Percentiles rank a stretch among this genome's conserved stretches.
These are phyloP conservation scores for Trichophyton rubrum DNA, from an alignment of 2,329 filamentous ascomycete genomes.

Conservation along the genomic window DNA sequence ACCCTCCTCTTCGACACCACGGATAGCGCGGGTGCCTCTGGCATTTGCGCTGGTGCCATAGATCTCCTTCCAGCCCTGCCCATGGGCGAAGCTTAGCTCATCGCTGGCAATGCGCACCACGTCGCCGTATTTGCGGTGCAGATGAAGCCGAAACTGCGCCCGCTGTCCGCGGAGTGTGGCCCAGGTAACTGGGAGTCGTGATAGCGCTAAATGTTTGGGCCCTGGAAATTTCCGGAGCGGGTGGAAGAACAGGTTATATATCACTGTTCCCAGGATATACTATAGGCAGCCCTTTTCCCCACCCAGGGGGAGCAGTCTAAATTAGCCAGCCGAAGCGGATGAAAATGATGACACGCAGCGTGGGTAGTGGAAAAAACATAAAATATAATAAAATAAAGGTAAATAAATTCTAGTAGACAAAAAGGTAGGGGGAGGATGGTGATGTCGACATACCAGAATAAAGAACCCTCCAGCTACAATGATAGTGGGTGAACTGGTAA, in stretches of 20 bases:
- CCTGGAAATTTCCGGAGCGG: slow-evolving; percentile 18
- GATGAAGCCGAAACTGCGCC: slow-evolving; percentile 9
- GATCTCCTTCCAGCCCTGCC: slow-evolving; percentile 21
- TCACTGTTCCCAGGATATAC: neutral
- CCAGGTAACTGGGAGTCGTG: slow-evolving; percentile 8
- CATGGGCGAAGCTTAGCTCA: slow-evolving; percentile 17
- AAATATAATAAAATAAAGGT: neutral
- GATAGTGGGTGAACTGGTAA: neutral
- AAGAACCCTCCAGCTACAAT: neutral
- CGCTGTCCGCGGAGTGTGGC: slow-evolving; percentile 6
- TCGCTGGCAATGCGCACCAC: slow-evolving; percentile 21
- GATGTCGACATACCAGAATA: neutral
- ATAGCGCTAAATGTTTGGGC: slow-evolving; percentile 13
- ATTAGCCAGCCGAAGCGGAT: neutral
- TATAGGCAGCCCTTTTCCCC: neutral
- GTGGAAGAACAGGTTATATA: slow-evolving; percentile 16
- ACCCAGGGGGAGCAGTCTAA: neutral
- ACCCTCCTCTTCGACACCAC: slow-evolving; percentile 7
- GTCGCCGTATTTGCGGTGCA: slow-evolving; percentile 20
- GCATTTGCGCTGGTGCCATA: slow-evolving; percentile 12
- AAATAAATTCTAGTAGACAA: too few relatives aligned
- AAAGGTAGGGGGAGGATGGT: too few relatives aligned
- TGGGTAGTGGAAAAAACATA: neutral
- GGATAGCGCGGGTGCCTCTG: slow-evolving; percentile 3
- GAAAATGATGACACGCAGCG: neutral